Conservation (phyloP, 768 basidiomycete genomes). For the Termitomyces sp. region DNA sequence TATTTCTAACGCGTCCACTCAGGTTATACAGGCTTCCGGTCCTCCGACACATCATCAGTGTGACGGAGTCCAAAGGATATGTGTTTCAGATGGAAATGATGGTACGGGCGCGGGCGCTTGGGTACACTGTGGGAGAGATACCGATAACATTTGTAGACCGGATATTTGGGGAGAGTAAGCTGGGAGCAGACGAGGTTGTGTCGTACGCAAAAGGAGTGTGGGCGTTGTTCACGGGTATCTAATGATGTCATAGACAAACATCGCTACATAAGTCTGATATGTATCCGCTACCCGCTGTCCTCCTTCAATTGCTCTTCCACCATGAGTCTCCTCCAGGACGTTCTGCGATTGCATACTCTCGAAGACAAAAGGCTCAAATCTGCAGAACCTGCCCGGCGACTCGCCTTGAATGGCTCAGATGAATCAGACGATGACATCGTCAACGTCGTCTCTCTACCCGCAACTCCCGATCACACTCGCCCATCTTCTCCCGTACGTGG, state of each 20-base stretch:
- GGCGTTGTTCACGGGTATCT: conserved; percentile 70
- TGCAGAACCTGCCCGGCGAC: conserved; percentile 17
- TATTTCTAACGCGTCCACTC: not conserved
- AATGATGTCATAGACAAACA: conserved; percentile 18
- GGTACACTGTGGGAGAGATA: conserved; percentile 84
- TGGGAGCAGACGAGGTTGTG: conserved; percentile 84
- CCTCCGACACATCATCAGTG: conserved; percentile 75
- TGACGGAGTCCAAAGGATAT: conserved; percentile 84
- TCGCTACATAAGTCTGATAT: not conserved
- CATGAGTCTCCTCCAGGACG: conserved; percentile 68
- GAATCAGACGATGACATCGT: conserved; percentile 69
- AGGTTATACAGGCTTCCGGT: conserved; percentile 77
- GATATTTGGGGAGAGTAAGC: conserved; percentile 89
- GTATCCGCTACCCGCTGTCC: not conserved
- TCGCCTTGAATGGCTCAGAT: conserved; percentile 22
- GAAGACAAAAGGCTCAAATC: conserved; percentile 30
- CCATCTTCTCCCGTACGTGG: conserved; percentile 49
- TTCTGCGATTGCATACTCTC: conserved; percentile 45
- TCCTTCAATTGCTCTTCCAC: conserved; percentile 7
- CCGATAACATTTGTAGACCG: conserved; percentile 95
- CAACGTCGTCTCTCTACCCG: conserved; percentile 65
- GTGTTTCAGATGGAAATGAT: conserved; percentile 99
- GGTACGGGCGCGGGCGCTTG: conserved; percentile 78
- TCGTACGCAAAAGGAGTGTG: conserved; percentile 84
- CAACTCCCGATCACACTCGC: conserved; percentile 61